Percentiles rank a stretch among this genome's conserved stretches.
phyloP scores from a whole-genome alignment of 306 rosid genomes.

The Dalbergia cultrata region DNA sequence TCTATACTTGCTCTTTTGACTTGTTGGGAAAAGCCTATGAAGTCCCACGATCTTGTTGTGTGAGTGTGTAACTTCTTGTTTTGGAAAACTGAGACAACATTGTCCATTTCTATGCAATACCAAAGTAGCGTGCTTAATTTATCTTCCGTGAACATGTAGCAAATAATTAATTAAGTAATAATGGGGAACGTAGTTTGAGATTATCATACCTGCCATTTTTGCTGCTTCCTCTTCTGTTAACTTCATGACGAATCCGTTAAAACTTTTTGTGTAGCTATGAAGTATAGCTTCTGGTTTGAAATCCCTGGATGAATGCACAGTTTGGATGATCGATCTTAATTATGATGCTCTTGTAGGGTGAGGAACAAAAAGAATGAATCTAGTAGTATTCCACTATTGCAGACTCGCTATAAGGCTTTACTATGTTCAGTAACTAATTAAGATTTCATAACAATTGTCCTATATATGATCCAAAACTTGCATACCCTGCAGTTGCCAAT shows the following conservation, averaged over 20 bases:
- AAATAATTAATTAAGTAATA: neutral
- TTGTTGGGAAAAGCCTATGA: constrained; percentile 43
- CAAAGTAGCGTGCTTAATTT: neutral
- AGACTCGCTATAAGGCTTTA: neutral
- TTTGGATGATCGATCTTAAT: neutral
- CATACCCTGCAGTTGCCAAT: neutral
- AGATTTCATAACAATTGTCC: neutral
- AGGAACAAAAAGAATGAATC: neutral
- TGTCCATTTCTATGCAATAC: constrained; percentile 45
- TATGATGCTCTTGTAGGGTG: neutral
- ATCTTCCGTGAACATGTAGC: neutral
- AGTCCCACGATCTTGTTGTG: constrained; percentile 67
- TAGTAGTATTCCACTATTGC: neutral
- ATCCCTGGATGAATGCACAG: constrained; percentile 2
- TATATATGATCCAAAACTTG: neutral
- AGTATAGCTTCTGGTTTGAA: constrained; percentile 37
- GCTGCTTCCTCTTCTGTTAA: constrained; percentile 49
- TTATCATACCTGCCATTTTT: constrained; percentile 38
- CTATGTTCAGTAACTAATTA: neutral
- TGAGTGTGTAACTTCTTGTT: neutral
- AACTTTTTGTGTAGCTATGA: constrained; percentile 54
- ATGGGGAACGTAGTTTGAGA: neutral
- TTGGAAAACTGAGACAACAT: constrained; percentile 52
- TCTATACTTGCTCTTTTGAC: constrained; percentile 17
- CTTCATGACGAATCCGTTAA: constrained; percentile 52